Conservation (phyloP, 371 early-diverging fungal genomes). For the Mortierella polycephala region DNA sequence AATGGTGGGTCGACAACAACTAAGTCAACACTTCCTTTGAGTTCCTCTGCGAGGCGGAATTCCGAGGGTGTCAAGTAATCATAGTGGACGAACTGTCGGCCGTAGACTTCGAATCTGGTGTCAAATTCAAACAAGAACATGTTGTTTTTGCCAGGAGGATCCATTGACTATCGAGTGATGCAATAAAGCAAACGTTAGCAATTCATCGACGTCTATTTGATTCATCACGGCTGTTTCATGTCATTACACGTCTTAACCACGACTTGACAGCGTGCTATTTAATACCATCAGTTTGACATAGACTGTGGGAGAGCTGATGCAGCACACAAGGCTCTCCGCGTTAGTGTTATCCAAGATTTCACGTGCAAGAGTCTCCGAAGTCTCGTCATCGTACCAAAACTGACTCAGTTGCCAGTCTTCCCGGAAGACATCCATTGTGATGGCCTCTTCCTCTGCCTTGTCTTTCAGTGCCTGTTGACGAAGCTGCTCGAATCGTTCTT, state of each 20-base stretch:
- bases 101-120: conserved; percentile 70
- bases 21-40: conserved; percentile 64
- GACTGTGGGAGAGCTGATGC: conserved; percentile 73
- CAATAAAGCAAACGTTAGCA: no score
- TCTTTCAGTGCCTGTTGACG: conserved; percentile 32
- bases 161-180: conserved; percentile 21
- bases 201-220: neutral
- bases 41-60: conserved; percentile 52
- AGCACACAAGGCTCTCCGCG: conserved; percentile 61
- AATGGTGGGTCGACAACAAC: conserved; percentile 81
- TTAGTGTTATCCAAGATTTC: conserved; percentile 62
- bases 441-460: conserved; percentile 20
- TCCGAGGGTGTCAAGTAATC: conserved; percentile 72
- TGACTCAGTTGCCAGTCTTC: conserved; percentile 82
- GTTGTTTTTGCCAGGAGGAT: conserved; percentile 38
- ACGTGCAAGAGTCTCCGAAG: conserved; percentile 61
- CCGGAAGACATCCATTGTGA: conserved; percentile 68
- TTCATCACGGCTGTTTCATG: neutral
- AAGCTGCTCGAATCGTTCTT: conserved; percentile 67
- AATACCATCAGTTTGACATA: conserved; percentile 69
- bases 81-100: conserved; percentile 67
- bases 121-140: conserved; percentile 73
- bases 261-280: neutral
- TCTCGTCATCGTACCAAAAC: conserved; percentile 77
- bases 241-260: neutral